Evolutionary conservation across 2,329 filamentous ascomycete species (phyloP).

Genomic region (Aspergillus japonicus): DNA sequence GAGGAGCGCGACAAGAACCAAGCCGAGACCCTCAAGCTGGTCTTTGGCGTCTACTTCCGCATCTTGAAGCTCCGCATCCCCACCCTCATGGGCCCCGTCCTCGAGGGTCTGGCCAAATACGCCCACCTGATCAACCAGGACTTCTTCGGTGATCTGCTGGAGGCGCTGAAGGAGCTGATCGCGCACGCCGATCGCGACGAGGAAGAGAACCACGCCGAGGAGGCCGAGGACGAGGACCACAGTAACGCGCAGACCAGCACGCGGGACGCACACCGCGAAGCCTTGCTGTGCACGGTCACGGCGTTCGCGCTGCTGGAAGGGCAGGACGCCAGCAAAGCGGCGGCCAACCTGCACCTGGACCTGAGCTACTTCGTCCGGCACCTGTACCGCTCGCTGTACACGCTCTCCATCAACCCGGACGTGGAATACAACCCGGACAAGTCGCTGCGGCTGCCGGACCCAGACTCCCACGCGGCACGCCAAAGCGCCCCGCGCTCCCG

Average conservation of each 20-base stretch:
- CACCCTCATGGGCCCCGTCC: conserved; percentile 90
- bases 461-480: conserved; percentile 49
- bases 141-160: conserved; percentile 94
- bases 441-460: conserved; percentile 69
- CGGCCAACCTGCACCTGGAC: conserved; percentile 79
- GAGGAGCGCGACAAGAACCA: conserved; percentile 94
- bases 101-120: conserved; percentile 91
- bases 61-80: conserved; percentile 81
- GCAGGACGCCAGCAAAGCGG: conserved; percentile 85
- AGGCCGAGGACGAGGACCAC: conserved; percentile 27
- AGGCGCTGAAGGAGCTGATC: conserved; percentile 91
- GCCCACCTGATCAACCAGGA: conserved; percentile 98
- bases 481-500: conserved; percentile 41
- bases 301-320: conserved; percentile 95
- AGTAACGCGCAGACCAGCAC: conserved; percentile 43
- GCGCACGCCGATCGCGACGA: conserved; percentile 61
- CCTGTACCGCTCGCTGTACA: conserved; percentile 81
- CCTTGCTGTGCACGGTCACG: conserved; percentile 90
- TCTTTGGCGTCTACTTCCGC: conserved; percentile 93
- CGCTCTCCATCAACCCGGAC: conserved; percentile 76
- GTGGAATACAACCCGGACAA: conserved; percentile 75
- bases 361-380: conserved; percentile 93
- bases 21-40: conserved; percentile 90
- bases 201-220: conserved; percentile 49
- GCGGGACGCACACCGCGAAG: conserved; percentile 79